A percentile compares a stretch with the other conserved stretches of the same genome.
Conservation (phyloP, 148 eudicot genomes). For the Fagopyrum homotropicum region DNA sequence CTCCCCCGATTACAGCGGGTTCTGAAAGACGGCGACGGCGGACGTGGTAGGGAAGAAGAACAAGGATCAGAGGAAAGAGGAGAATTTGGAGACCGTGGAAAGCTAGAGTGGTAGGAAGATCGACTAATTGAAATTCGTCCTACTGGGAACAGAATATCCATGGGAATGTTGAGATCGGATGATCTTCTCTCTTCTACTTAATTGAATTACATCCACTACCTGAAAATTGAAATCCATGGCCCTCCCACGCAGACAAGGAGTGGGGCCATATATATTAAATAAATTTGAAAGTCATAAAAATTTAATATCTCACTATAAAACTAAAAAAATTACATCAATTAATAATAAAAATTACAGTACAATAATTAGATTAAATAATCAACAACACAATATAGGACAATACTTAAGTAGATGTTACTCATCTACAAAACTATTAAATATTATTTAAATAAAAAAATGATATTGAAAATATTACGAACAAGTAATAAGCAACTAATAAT, state of each 20-base stretch:
- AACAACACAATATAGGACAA: too few species aligned
- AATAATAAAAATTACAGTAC: too few species aligned
- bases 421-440: too few species aligned
- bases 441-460: too few species aligned
- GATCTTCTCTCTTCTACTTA: neutral
- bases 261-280: neutral
- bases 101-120: neutral
- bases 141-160: conserved; percentile 7
- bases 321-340: too few species aligned
- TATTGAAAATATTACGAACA: too few species aligned
- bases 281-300: too few species aligned
- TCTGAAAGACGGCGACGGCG: conserved; percentile 17
- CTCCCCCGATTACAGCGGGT: conserved; percentile 27
- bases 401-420: too few species aligned
- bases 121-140: conserved; percentile 2
- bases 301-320: too few species aligned
- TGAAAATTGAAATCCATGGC: neutral
- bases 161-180: neutral
- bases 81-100: neutral
- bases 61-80: neutral
- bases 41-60: neutral
- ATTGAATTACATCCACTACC: neutral
- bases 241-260: neutral
- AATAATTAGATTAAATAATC: too few species aligned
- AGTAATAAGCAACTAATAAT: too few species aligned